These are phyloP conservation scores for Chaetomiaceae sp. DNA, from an alignment of 2,329 filamentous ascomycete species.

Conservation along the genomic window DNA sequence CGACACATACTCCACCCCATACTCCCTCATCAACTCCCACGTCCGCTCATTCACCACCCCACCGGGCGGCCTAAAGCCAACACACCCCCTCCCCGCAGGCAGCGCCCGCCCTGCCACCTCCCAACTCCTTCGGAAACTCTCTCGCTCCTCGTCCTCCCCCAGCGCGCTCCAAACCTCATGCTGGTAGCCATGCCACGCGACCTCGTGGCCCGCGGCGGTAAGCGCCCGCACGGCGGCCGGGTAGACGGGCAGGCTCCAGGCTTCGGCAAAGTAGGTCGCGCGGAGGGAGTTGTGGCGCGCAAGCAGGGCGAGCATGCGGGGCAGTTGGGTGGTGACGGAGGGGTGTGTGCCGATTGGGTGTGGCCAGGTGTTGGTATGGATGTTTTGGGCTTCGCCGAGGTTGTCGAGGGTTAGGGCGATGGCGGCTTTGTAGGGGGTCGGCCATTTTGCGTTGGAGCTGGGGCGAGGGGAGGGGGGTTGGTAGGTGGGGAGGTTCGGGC, in stretches of 20 bases:
- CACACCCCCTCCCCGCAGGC: slow-evolving; percentile 24
- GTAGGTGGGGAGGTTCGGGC: background rate
- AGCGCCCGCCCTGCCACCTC: slow-evolving; percentile 9
- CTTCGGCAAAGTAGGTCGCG: slow-evolving; percentile 31
- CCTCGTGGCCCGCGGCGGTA: slow-evolving; percentile 25
- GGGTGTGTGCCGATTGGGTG: slow-evolving; percentile 27
- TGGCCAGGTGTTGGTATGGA: slow-evolving; percentile 25
- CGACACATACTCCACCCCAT: slow-evolving; percentile 28
- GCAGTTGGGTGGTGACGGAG: slow-evolving; percentile 25
- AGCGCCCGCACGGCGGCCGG: slow-evolving; percentile 21
- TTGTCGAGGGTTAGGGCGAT: slow-evolving; percentile 33
- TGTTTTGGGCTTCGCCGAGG: slow-evolving; percentile 31
- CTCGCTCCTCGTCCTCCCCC: slow-evolving; percentile 18
- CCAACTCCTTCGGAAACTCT: slow-evolving; percentile 27
- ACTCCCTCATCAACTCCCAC: slow-evolving; percentile 20
- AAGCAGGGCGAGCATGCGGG: slow-evolving; percentile 30
- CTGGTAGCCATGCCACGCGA: slow-evolving; percentile 32
- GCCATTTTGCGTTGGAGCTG: slow-evolving; percentile 21
- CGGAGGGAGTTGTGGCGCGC: slow-evolving; percentile 17
- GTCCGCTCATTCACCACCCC: slow-evolving; percentile 26
- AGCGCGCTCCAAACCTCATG: slow-evolving; percentile 28
- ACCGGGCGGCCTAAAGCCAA: slow-evolving; percentile 29
- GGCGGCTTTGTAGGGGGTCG: slow-evolving; percentile 25
- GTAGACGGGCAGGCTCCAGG: slow-evolving; percentile 30
- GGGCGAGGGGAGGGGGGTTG: background rate